Base-by-base conservation (phyloP, 768 basidiomycete species). In the Boletus sp. region DNA sequence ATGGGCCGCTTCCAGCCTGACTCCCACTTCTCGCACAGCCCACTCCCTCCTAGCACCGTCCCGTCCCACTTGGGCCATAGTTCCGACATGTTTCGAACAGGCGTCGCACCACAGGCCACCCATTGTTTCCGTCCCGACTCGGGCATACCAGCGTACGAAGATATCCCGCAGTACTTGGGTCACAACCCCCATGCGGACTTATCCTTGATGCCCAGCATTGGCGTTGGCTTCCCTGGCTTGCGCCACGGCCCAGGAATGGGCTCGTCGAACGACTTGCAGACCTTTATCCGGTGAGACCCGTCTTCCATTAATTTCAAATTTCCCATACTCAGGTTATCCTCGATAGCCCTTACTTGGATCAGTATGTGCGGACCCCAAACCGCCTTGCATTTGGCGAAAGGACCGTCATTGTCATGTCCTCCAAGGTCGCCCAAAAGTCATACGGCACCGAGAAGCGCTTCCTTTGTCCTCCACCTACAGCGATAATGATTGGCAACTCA, bases 371-470 rank as follows among this genome's bases (percentile, higher is more conserved):
- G 33, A 83, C 93, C 21, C 78, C 83, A 37, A 96, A 96, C 68
- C 82, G 94, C 30, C 80, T 97, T 43, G 89, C 88, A 1, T 88
- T 88, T 63, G 96, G 96, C 47, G 96, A 98, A 70, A 84, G 93
- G 45, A 93, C 93, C 5, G 83, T 98, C 56, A 89, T 98, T 56
- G 89, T 98, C 63, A 94, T 97, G 90, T 95, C 93, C n/a, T 93
- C 90, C 68, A 93, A 90, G 66, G 94, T 98, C 30, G 96, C 93
- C 4, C 96, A 98, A 77, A 96, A 98, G 68, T 93, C 91, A 9
- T 98, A 98, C 68, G 95, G 94, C 35, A 93, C 88, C 17, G 95
- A 98, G 72, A 97, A 97, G 71, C 82, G 95, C 41, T 96, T 95
- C 80, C 80, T 95, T 34, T 96, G 92, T 68, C 93, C 91, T 8